Evolutionary conservation across 2,329 filamentous ascomycete species (phyloP).

Genomic region (Gyromitra esculenta): DNA sequence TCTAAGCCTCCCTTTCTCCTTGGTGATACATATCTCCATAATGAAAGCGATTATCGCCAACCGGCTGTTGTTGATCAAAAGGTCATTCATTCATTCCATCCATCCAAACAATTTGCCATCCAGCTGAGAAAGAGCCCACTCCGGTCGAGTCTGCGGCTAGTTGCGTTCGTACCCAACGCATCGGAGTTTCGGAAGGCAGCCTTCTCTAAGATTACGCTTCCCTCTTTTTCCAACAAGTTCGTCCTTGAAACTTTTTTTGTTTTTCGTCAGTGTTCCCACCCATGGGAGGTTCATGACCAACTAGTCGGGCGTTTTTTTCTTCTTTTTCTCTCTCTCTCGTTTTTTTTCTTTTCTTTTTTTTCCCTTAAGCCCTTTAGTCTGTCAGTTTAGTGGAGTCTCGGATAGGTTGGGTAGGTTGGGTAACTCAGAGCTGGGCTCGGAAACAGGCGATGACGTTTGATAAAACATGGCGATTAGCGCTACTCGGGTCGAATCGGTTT

Average conservation of each 20-base stretch:
- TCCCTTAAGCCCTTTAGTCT: neutral
- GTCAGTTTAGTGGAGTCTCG: conserved; percentile 14
- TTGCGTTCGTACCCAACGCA: conserved; percentile 29
- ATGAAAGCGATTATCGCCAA: conserved; percentile 43
- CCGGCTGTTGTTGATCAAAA: conserved; percentile 39
- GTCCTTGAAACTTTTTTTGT: conserved; percentile 45
- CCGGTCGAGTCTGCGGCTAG: conserved; percentile 29
- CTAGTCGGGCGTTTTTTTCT: conserved; percentile 37
- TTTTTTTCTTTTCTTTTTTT: conserved; percentile 14
- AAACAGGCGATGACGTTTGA: conserved; percentile 50
- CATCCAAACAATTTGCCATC: conserved; percentile 48
- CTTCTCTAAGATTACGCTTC: conserved; percentile 50
- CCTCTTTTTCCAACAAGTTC: conserved; percentile 47
- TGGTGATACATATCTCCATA: conserved; percentile 30
- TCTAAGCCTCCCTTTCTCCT: conserved; percentile 43
- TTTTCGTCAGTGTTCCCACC: conserved; percentile 40
- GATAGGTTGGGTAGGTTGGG: conserved; percentile 21
- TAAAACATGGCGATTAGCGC: conserved; percentile 52
- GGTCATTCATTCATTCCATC: conserved; percentile 24
- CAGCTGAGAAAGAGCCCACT: conserved; percentile 18
- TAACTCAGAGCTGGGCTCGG: conserved; percentile 23
- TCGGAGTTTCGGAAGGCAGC: conserved; percentile 43
- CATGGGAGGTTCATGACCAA: conserved; percentile 34
- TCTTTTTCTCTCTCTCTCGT: neutral
- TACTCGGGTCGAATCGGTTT: conserved; percentile 49